A percentile compares a stretch with the other conserved stretches of the same genome.
These are phyloP conservation scores for Talaromyces sp. DNA, from an alignment of 2,329 filamentous ascomycete species.

Conservation along the genomic window DNA sequence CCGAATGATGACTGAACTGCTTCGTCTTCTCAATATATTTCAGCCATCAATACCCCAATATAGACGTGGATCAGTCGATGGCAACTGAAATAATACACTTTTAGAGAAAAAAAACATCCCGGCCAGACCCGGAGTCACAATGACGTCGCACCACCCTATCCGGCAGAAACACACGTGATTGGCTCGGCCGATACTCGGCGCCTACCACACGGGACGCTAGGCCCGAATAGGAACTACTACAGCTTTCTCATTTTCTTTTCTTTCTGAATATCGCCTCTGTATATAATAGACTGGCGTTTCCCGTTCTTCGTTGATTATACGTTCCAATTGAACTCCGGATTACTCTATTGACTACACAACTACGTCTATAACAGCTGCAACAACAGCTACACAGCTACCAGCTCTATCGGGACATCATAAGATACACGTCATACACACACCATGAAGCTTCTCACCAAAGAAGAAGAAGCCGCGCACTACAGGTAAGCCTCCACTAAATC, in stretches of 20 bases:
- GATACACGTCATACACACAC: slow-evolving; percentile 25
- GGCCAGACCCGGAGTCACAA: neutral
- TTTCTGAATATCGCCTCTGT: neutral
- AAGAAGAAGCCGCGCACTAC: slow-evolving; percentile 89
- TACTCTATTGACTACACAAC: neutral
- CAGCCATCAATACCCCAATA: neutral
- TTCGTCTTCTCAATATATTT: neutral
- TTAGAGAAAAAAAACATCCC: neutral
- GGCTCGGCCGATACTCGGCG: slow-evolving; percentile 1
- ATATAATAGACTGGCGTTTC: neutral
- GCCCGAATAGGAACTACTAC: slow-evolving; percentile 9
- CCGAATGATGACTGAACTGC: neutral
- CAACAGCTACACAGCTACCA: neutral
- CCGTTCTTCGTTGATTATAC: neutral
- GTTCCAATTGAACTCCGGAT: neutral
- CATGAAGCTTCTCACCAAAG: slow-evolving; percentile 95
- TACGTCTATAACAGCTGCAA: neutral
- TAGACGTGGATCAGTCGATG: neutral
- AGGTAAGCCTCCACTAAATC: slow-evolving; percentile 44
- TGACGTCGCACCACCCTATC: neutral
- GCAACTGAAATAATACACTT: too few relatives aligned
- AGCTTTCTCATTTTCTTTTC: neutral
- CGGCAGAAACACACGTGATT: neutral
- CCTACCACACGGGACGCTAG: neutral
- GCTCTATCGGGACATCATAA: neutral